Evolutionary conservation across 2,329 filamentous ascomycete species (phyloP), one percentile per base, ranked within the genome.

Genomic region (Endocalyx cinctus): DNA sequence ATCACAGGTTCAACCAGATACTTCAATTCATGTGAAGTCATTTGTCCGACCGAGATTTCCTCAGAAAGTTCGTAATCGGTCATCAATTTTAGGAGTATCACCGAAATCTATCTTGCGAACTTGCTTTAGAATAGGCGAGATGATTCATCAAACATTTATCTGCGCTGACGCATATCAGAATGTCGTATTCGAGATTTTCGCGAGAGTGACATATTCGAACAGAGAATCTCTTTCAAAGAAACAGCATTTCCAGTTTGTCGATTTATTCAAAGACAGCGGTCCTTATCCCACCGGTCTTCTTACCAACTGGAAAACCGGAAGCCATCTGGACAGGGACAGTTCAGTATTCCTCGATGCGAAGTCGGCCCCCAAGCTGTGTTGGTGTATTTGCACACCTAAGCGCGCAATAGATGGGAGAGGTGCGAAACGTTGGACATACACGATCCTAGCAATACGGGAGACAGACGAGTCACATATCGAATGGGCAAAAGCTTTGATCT

Each of bases 51-150:
- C 66, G 1, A 51, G 64, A 0, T 79, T 80, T 41, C 76, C 74
- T 6, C 27, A 39, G 5, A 57, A 60, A 13, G 57, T 74, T 13
- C 59, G 58, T 3, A 70, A 77, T 46, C 64, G 72, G 20, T 76
- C 74, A 15, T 66, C 66, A 3, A 61, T 82, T 5, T 58, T 69
- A 11, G 75, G 76, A 7, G 46, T 77, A 3, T 69, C 69, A 0
- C 59, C 69, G 2, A 51, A 58, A 8, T 58, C 50, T 0, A 38
- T 70, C 6, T 58, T 81, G 10, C 69, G 74, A 10, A 77, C 72
- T 1, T 84, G 79, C 49, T 84, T 85, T 45, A 69, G 78, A 17
- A 64, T 82, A 16, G 74, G 72, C 4, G 77, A 84, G 47, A 70
- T 82, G 36, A 59, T 77, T 29, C 62, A 62, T 12, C 65, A 70